A percentile compares a stretch with the other conserved stretches of the same genome.
phyloP scores from a whole-genome alignment of 2,329 filamentous ascomycete species.

The Nemania diffusa region DNA sequence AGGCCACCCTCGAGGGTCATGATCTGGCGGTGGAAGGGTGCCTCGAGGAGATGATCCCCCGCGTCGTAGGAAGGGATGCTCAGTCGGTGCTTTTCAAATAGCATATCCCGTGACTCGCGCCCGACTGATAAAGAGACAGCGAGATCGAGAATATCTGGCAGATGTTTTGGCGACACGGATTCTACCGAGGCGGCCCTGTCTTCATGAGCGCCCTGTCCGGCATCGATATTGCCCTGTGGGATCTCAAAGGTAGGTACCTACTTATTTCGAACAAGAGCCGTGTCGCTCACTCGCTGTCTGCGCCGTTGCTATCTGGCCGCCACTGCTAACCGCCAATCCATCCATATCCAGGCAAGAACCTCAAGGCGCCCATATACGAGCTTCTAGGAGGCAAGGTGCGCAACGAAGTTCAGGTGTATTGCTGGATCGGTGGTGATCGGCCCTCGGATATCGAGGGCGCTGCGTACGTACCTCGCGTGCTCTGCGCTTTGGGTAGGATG shows the following conservation, averaged over 20 bases:
- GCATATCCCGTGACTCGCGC: not conserved
- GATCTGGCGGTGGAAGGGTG: constrained; percentile 79
- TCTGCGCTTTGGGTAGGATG: too few relatives aligned
- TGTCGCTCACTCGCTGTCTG: too few relatives aligned
- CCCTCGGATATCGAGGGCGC: constrained; percentile 72
- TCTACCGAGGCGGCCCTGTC: constrained; percentile 82
- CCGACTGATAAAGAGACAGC: constrained; percentile 52
- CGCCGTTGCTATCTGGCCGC: constrained; percentile 14
- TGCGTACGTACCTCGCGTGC: constrained; percentile 57
- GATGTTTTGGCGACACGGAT: constrained; percentile 73
- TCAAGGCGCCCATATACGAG: constrained; percentile 75
- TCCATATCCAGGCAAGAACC: constrained; percentile 52
- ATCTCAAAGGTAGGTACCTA: constrained; percentile 79
- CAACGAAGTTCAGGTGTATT: constrained; percentile 76
- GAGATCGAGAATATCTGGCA: constrained; percentile 88
- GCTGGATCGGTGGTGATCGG: constrained; percentile 81
- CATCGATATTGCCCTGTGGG: constrained; percentile 83
- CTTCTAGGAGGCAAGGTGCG: constrained; percentile 80
- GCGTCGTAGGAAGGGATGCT: constrained; percentile 74
- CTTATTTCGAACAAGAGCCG: constrained; percentile 27
- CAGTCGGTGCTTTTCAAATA: constrained; percentile 60
- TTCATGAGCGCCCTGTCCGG: constrained; percentile 83
- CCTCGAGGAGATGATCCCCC: constrained; percentile 58
- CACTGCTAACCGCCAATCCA: too few relatives aligned
- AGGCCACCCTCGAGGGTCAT: constrained; percentile 79